Conservation (phyloP, 208 protist genomes). For the Crithidia fasciculata region DNA sequence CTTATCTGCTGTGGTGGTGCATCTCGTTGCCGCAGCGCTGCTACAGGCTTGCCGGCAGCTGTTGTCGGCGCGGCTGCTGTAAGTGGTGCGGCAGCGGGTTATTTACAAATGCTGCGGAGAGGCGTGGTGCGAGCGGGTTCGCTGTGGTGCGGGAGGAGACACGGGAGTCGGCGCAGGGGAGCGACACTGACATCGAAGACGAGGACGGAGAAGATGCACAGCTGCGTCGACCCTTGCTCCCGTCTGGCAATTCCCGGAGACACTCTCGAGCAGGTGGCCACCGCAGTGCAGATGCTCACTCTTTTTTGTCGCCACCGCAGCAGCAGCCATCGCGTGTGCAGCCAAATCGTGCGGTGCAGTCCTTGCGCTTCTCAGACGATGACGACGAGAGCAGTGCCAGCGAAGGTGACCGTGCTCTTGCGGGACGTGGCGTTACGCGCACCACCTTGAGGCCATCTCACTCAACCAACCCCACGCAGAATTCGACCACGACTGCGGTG, state of each 20-base stretch:
- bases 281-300: not conserved
- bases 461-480: too few species aligned
- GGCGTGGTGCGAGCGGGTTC: too few species aligned
- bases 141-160: too few species aligned
- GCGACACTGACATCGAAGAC: not conserved
- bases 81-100: not conserved
- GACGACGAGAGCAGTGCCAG: not conserved
- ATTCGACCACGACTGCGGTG: too few species aligned
- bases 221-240: slow-evolving; percentile 9
- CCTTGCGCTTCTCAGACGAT: not conserved
- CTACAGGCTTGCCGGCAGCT: too few species aligned
- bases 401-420: not conserved
- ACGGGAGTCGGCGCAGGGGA: too few species aligned
- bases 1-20: not conserved
- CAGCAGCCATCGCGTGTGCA: not conserved
- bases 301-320: not conserved
- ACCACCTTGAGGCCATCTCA: not conserved
- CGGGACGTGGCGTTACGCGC: not conserved
- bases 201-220: not conserved
- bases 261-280: not conserved
- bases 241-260: not conserved
- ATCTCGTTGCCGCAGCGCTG: too few species aligned
- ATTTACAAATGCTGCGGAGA: not conserved
- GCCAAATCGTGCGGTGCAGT: not conserved
- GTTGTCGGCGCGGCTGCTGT: not conserved